These are phyloP conservation scores for Teratosphaeria zuluensis DNA, from an alignment of 2,329 filamentous ascomycete species.

Conservation along the genomic window DNA sequence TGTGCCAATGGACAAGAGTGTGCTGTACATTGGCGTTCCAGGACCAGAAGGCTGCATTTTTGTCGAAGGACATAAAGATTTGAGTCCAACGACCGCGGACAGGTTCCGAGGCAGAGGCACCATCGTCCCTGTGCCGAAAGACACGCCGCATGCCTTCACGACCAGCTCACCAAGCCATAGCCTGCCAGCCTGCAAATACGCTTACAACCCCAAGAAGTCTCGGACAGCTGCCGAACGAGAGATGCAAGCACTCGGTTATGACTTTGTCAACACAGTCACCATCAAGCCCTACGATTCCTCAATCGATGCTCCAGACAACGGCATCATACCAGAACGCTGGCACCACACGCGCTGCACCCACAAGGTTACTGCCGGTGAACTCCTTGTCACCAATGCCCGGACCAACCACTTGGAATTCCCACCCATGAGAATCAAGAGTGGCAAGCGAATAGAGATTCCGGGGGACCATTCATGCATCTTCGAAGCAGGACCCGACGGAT, in stretches of 20 bases:
- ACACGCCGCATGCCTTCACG: background rate
- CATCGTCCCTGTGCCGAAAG: background rate
- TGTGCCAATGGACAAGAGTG: background rate
- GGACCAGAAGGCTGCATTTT: constrained; percentile 1
- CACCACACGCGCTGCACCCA: constrained; percentile 3
- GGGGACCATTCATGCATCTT: background rate
- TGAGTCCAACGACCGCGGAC: constrained; percentile 2
- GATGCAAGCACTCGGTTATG: background rate
- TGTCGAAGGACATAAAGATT: constrained; percentile 2
- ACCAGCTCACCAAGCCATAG: background rate
- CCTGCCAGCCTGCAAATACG: background rate
- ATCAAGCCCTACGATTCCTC: background rate
- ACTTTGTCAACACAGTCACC: background rate
- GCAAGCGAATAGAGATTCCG: background rate
- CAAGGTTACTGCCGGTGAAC: background rate
- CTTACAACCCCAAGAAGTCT: background rate
- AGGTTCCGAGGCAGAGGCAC: background rate
- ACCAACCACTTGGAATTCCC: background rate
- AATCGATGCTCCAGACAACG: background rate
- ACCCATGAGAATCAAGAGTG: background rate
- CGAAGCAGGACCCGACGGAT: background rate
- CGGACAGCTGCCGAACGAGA: background rate
- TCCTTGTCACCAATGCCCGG: background rate
- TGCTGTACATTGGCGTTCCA: background rate
- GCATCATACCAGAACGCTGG: background rate